Percentiles rank a stretch among this genome's conserved stretches.
Conservation (phyloP, 2,329 filamentous ascomycete genomes). For the Lecanoromycetidae sp. region DNA sequence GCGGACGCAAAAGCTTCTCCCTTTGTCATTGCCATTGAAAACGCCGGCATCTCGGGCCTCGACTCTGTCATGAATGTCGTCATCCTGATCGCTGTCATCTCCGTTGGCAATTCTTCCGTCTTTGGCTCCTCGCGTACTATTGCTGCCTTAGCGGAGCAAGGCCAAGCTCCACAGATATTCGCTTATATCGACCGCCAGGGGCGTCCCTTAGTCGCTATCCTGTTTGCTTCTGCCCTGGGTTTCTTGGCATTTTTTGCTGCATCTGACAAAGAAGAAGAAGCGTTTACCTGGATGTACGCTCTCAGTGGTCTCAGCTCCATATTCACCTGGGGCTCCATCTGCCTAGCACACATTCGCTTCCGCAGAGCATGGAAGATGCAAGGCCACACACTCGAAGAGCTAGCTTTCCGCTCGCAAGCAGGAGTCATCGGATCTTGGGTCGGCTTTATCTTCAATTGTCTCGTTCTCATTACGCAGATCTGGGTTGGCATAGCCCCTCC, state of each 20-base stretch:
- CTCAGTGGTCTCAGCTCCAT: constrained; percentile 61
- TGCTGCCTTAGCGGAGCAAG: constrained; percentile 76
- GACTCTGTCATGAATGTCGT: constrained; percentile 91
- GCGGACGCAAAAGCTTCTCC: constrained; percentile 67
- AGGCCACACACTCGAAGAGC: constrained; percentile 59
- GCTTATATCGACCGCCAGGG: constrained; percentile 74
- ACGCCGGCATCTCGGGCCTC: constrained; percentile 67
- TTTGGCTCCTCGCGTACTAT: constrained; percentile 87
- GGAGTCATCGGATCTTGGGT: constrained; percentile 71
- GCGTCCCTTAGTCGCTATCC: constrained; percentile 63
- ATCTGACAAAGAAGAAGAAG: constrained; percentile 44
- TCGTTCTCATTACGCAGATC: constrained; percentile 73
- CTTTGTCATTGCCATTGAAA: constrained; percentile 83
- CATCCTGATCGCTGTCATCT: constrained; percentile 79
- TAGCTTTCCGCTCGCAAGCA: constrained; percentile 70
- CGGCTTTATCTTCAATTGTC: constrained; percentile 60
- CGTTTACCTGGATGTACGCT: constrained; percentile 70
- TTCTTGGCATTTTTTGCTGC: constrained; percentile 68
- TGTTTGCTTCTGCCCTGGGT: constrained; percentile 54
- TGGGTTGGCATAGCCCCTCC: constrained; percentile 76
- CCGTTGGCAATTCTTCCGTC: constrained; percentile 81
- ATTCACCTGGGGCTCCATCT: constrained; percentile 74
- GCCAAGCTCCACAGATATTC: constrained; percentile 65
- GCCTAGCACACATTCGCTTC: constrained; percentile 85
- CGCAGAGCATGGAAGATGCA: constrained; percentile 61